Conservation (phyloP, 2,329 filamentous ascomycete genomes). For the Fusarium equiseti region DNA sequence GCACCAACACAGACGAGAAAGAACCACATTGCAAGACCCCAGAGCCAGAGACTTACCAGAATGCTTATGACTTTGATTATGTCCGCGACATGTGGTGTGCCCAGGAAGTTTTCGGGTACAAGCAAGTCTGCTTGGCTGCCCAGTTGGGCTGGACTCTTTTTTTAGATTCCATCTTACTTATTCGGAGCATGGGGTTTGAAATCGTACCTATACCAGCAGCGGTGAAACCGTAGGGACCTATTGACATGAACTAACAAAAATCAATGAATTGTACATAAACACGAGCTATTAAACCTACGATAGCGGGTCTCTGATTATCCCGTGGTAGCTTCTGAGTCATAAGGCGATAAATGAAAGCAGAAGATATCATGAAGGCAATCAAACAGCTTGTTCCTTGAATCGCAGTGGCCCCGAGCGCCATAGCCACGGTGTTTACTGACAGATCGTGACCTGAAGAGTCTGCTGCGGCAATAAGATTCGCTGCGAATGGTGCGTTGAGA, state of each 20-base stretch:
- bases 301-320: conserved; percentile 81
- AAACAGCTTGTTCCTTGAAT: conserved; percentile 68
- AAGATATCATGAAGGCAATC: conserved; percentile 81
- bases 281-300: conserved; percentile 56
- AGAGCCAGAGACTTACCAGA: conserved; percentile 81
- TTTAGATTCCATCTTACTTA: conserved; percentile 17
- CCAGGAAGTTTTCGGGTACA: conserved; percentile 59
- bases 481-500: conserved; percentile 79
- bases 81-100: conserved; percentile 56
- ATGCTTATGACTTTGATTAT: conserved; percentile 64
- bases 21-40: conserved; percentile 87
- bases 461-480: conserved; percentile 63
- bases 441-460: conserved; percentile 36
- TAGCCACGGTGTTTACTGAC: conserved; percentile 57
- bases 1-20: conserved; percentile 84
- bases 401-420: conserved; percentile 63
- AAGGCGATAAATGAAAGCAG: conserved; percentile 84
- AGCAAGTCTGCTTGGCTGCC: conserved; percentile 59
- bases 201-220: conserved; percentile 57
- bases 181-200: no score
- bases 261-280: not conserved
- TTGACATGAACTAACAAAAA: conserved; percentile 74
- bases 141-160: conserved; percentile 53
- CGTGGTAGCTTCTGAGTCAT: conserved; percentile 89
- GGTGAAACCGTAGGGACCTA: conserved; percentile 77